Percentiles rank a stretch among this genome's conserved stretches.
These are phyloP conservation scores for Mariannaea elegans DNA, from an alignment of 2,329 filamentous ascomycete species.

Conservation along the genomic window DNA sequence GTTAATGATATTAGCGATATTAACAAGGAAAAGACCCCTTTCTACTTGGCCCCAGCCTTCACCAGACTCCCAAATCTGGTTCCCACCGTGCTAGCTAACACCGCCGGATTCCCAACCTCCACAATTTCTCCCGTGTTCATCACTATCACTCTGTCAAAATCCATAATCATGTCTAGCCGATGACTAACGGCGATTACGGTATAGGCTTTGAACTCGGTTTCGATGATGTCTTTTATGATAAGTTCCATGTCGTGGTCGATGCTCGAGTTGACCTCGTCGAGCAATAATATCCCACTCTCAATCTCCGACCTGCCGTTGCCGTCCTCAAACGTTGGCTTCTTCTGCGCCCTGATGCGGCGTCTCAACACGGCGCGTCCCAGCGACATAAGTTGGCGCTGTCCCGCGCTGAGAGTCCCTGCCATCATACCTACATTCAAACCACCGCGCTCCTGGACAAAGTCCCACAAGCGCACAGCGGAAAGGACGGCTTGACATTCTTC, in stretches of 20 bases:
- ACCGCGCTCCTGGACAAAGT: constrained; percentile 38
- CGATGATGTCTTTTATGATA: constrained; percentile 49
- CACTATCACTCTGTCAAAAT: constrained; percentile 59
- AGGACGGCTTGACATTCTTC: constrained; percentile 44
- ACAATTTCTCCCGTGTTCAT: constrained; percentile 56
- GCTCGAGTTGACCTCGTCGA: constrained; percentile 54
- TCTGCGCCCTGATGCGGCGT: constrained; percentile 17
- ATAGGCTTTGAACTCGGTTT: constrained; percentile 47
- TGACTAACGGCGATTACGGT: constrained; percentile 64
- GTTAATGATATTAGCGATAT: not conserved
- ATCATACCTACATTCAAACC: constrained; percentile 47
- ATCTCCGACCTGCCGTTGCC: not conserved
- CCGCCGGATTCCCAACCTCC: constrained; percentile 42
- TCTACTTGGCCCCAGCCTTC: constrained; percentile 11
- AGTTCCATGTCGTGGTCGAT: constrained; percentile 52
- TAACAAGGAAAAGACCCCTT: not conserved
- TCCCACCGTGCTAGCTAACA: not conserved
- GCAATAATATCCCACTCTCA: constrained; percentile 42
- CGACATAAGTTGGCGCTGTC: constrained; percentile 70
- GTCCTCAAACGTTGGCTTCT: not conserved
- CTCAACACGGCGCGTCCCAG: constrained; percentile 66
- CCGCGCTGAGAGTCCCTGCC: constrained; percentile 57
- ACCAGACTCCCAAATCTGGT: constrained; percentile 5
- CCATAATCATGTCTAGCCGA: constrained; percentile 57
- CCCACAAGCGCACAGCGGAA: constrained; percentile 42